Evolutionary conservation across 805 yeast genomes (phyloP).

Genomic region (Kodamaea kaohsiungensis): DNA sequence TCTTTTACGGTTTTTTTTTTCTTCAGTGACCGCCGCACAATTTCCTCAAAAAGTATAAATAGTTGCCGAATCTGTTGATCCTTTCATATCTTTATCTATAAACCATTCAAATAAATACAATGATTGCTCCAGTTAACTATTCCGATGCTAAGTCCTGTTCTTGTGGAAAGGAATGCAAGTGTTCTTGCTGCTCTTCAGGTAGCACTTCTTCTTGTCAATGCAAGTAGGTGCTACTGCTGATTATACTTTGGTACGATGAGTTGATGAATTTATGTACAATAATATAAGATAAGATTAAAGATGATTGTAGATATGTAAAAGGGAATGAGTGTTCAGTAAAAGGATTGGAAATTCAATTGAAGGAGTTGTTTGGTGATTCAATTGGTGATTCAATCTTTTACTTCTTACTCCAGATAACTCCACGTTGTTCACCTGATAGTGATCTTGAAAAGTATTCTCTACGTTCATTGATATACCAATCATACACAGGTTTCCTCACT

Average conservation of each 20-base stretch:
- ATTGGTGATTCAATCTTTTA: too few species aligned
- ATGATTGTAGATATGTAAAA: too few species aligned
- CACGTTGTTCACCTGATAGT: too few species aligned
- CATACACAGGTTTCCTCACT: too few species aligned
- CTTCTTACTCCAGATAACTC: too few species aligned
- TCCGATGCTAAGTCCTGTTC: slow-evolving; percentile 17
- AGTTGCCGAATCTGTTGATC: background rate
- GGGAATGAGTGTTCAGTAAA: too few species aligned
- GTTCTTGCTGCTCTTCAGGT: slow-evolving; percentile 15
- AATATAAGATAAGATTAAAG: background rate
- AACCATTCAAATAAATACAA: background rate
- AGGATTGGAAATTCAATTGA: too few species aligned
- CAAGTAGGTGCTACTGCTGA: slow-evolving; percentile 4
- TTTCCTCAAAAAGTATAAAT: slow-evolving; percentile 9
- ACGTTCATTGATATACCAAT: too few species aligned
- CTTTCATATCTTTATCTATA: background rate
- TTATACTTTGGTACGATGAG: background rate
- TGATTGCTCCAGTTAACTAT: slow-evolving; percentile 12
- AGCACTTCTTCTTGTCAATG: slow-evolving; percentile 14
- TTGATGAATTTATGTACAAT: background rate
- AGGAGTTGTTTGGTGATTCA: too few species aligned
- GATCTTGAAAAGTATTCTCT: too few species aligned
- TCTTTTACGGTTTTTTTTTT: background rate
- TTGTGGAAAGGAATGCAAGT: slow-evolving; percentile 23
- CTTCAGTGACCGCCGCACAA: slow-evolving; percentile 1